A percentile compares a stretch with the other conserved stretches of the same genome.
phyloP scores from a whole-genome alignment of 257 asterid genomes.

The Echites panduratus region DNA sequence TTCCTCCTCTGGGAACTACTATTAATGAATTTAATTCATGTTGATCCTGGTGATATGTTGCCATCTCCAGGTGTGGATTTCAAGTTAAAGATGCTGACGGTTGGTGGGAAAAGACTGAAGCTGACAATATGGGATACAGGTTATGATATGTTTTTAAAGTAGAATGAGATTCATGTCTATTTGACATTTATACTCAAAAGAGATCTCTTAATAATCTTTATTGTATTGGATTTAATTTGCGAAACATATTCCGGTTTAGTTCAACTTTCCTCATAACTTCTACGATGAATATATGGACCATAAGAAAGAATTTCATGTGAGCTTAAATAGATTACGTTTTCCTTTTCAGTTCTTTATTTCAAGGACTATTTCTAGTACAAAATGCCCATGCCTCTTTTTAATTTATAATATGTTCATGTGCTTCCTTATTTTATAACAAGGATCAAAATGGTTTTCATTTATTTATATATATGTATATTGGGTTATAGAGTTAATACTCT shows the following conservation, averaged over 20 bases:
- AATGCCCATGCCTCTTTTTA: background rate
- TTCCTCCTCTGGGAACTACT: no score
- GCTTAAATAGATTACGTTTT: background rate
- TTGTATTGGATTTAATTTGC: background rate
- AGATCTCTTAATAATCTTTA: background rate
- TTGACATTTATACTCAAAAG: background rate
- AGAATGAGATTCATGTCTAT: background rate
- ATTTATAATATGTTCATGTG: background rate
- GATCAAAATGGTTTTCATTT: background rate
- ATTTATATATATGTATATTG: no score
- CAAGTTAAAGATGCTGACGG: constrained; percentile 70
- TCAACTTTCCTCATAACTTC: background rate
- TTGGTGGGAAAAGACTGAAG: constrained; percentile 66
- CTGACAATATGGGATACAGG: constrained; percentile 97
- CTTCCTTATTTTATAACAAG: no score
- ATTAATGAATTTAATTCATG: constrained; percentile 6
- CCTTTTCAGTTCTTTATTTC: background rate
- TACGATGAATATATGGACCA: background rate
- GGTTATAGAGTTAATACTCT: background rate
- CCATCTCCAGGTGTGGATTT: constrained; percentile 71
- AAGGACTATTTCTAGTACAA: background rate
- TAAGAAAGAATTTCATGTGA: background rate
- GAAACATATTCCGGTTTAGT: background rate
- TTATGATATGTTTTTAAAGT: constrained; percentile 6
- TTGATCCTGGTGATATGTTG: constrained; percentile 3